These are phyloP conservation scores for Aspergillus heteromorphus DNA, from an alignment of 495 filamentous ascomycete species.

Conservation along the genomic window DNA sequence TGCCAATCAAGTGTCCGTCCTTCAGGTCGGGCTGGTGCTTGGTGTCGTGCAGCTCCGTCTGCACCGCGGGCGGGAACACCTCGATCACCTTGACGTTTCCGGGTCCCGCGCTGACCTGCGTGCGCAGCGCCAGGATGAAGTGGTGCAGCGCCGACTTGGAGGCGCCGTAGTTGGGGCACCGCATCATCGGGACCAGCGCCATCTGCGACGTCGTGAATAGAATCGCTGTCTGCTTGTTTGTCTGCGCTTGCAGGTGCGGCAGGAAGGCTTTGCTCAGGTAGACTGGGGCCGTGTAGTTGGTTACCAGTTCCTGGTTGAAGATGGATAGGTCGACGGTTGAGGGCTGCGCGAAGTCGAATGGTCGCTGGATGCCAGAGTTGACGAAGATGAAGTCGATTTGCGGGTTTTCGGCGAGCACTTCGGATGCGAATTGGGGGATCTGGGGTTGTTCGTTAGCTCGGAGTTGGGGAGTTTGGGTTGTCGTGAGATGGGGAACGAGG, in stretches of 20 bases:
- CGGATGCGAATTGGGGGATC: conserved; percentile 24
- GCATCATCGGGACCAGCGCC: conserved; percentile 39
- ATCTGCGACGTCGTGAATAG: conserved; percentile 42
- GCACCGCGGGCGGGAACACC: conserved; percentile 63
- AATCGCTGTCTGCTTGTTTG: conserved; percentile 26
- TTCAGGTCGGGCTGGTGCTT: conserved; percentile 37
- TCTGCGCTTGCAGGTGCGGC: conserved; percentile 53
- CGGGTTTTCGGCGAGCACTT: conserved; percentile 51
- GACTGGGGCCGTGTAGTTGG: conserved; percentile 64
- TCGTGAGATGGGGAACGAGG: neutral
- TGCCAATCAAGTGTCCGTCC: conserved; percentile 48
- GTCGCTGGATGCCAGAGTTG: conserved; percentile 43
- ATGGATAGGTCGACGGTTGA: conserved; percentile 50
- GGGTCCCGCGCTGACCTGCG: conserved; percentile 48
- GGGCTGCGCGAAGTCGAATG: conserved; percentile 59
- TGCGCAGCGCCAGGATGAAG: conserved; percentile 54
- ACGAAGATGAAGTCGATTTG: conserved; percentile 42
- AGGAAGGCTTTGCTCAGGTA: conserved; percentile 58
- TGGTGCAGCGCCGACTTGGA: conserved; percentile 47
- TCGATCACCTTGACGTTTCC: conserved; percentile 55
- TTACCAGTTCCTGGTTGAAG: conserved; percentile 53
- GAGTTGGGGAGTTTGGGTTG: neutral
- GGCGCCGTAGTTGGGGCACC: conserved; percentile 42
- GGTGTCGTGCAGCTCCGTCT: conserved; percentile 48
- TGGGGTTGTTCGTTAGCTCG: neutral